Percentiles rank a stretch among this genome's conserved stretches.
Conservation (phyloP, 768 basidiomycete species). For the Lactarius tabidus region DNA sequence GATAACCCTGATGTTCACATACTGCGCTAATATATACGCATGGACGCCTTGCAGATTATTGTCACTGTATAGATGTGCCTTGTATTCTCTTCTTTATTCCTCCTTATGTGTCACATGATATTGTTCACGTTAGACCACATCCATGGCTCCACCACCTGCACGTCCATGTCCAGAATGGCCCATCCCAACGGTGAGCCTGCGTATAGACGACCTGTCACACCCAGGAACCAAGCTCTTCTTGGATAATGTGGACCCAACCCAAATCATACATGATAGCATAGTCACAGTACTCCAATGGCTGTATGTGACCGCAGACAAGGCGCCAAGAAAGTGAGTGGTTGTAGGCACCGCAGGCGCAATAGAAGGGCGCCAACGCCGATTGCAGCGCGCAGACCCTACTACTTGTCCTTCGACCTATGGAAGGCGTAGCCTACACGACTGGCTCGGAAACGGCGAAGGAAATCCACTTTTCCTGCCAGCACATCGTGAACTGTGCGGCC, state of each 20-base stretch:
- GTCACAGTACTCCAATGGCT: slow-evolving; percentile 19
- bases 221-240: slow-evolving; percentile 54
- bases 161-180: slow-evolving; percentile 37
- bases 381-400: slow-evolving; percentile 38
- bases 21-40: neutral
- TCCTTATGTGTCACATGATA: no score
- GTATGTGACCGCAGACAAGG: slow-evolving; percentile 22
- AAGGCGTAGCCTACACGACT: slow-evolving; percentile 65
- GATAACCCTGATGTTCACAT: neutral
- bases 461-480: slow-evolving; percentile 66
- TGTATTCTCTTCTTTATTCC: slow-evolving; percentile 1
- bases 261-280: slow-evolving; percentile 34
- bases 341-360: neutral
- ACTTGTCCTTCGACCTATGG: slow-evolving; percentile 61
- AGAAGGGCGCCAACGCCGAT: neutral
- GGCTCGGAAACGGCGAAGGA: slow-evolving; percentile 60
- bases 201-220: slow-evolving; percentile 53
- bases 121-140: neutral
- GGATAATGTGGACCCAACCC: slow-evolving; percentile 41
- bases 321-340: slow-evolving; percentile 21
- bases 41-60: neutral
- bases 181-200: slow-evolving; percentile 50
- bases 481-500: slow-evolving; percentile 48
- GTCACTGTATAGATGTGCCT: slow-evolving; percentile 4
- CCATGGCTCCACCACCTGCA: slow-evolving; percentile 1